Conservation (phyloP, 176 grass and related monocot genomes). For the Bromus sterilis region DNA sequence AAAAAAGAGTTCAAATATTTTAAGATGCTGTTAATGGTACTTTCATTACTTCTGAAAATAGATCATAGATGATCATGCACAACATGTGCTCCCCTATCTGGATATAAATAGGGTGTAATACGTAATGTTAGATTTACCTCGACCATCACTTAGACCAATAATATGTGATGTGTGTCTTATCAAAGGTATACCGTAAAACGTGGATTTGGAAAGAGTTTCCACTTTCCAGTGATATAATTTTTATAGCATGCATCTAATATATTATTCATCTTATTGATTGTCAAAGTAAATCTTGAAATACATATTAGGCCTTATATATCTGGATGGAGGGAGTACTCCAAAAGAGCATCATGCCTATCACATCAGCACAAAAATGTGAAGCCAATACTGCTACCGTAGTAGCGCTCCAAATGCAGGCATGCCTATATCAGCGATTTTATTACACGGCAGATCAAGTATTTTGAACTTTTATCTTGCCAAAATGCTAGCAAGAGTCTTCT, state of each 20-base stretch:
- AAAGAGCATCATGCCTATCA: neutral
- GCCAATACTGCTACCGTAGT: neutral
- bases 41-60: neutral
- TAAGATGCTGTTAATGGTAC: neutral
- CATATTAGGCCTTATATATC: neutral
- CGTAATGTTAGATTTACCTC: neutral
- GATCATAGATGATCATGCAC: neutral
- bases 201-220: neutral
- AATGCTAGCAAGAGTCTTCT: neutral
- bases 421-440: neutral
- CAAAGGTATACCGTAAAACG: neutral
- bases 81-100: no score
- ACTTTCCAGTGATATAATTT: neutral
- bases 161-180: neutral
- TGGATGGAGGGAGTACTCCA: neutral
- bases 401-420: neutral
- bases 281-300: neutral
- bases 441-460: neutral
- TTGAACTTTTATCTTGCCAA: neutral
- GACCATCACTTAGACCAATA: neutral
- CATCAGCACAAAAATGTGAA: constrained; percentile 3
- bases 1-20: neutral
- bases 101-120: no score
- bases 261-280: neutral
- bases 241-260: neutral